Base-by-base conservation (phyloP, 345 rosid genomes). In the Toxicodendron radicans region DNA sequence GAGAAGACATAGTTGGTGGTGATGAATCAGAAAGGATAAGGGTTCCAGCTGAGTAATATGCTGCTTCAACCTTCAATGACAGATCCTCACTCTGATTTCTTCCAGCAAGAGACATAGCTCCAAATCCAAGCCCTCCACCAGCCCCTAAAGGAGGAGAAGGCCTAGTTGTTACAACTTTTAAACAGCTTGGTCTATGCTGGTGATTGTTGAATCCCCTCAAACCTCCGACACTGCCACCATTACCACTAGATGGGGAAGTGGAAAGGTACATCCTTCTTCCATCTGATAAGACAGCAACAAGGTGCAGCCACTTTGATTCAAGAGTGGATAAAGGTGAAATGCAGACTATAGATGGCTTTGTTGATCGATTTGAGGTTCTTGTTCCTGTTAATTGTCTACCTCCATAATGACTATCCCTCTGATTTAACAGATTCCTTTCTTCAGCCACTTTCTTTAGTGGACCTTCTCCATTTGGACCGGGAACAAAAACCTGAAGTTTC, bases 231-330 rank as follows among this genome's bases (percentile, higher is more conserved):
- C 74, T 68, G 52, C 85, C 83, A 68, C 74, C 83, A 78, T 75
- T 89, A 82, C 98, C 96, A 82, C 78, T 82, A 41, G 89, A 87
- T 66, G 88, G 74, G 43, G 89, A 91, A 72, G 97, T 95, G 70
- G 97, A 93, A 78, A 95, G 86, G 79, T 91, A 95, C 97, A 95
- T 82, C 82, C 99, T 90, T 78, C 97, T 91, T 66, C 99, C 99
- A 88, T 95, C 99, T 17, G 98, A 95, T 81, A 95, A 79, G 75
- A 89, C 83, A 63, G 88, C 97, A 83, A 95, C 95, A 64, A 95
- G 90, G 81, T 95, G 99, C 85, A 95, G 80, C 80, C 90, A 89
- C 88, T 95, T 95, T 17, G 99, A 95, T 80, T 95, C 99, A 78
- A 93, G 71, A 20, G 85, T 86, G 66, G 97, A 91, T 75, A 93